A percentile compares a stretch with the other conserved stretches of the same genome.
These are phyloP conservation scores for Fusarium luffae DNA, from an alignment of 2,329 filamentous ascomycete species.

Conservation along the genomic window DNA sequence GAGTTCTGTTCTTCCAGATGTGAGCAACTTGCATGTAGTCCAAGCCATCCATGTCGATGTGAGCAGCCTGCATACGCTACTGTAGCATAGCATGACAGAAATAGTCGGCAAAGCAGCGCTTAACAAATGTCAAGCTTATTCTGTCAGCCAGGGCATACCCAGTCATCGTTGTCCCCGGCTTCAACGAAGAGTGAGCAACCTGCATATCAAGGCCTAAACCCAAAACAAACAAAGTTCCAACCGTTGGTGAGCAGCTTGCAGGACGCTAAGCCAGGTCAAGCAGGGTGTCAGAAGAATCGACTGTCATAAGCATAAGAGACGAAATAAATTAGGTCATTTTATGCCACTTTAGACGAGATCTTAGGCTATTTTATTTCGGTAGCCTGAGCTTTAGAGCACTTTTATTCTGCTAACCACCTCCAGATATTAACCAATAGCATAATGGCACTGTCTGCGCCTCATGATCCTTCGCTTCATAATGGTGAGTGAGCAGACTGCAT, in stretches of 20 bases:
- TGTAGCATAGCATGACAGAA: no score
- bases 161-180: no score
- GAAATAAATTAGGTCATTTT: no score
- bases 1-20: not conserved
- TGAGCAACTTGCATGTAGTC: slow-evolving; percentile 13
- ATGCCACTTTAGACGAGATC: fast-evolving
- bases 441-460: slow-evolving; percentile 10
- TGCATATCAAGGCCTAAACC: not conserved
- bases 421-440: not conserved
- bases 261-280: slow-evolving; percentile 8
- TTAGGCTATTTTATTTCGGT: no score
- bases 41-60: not conserved
- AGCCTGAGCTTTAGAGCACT: fast-evolving
- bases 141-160: no score
- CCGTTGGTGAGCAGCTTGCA: slow-evolving; percentile 29
- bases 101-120: no score
- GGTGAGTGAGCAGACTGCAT: slow-evolving; percentile 51
- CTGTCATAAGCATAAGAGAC: no score
- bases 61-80: not conserved
- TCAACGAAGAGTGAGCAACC: no score
- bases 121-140: no score
- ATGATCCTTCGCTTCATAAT: not conserved
- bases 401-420: not conserved
- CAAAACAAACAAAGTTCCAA: not conserved
- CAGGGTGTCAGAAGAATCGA: no score